These are phyloP conservation scores for Alternaria sp. DNA, from an alignment of 2,329 filamentous ascomycete genomes.

Conservation along the genomic window DNA sequence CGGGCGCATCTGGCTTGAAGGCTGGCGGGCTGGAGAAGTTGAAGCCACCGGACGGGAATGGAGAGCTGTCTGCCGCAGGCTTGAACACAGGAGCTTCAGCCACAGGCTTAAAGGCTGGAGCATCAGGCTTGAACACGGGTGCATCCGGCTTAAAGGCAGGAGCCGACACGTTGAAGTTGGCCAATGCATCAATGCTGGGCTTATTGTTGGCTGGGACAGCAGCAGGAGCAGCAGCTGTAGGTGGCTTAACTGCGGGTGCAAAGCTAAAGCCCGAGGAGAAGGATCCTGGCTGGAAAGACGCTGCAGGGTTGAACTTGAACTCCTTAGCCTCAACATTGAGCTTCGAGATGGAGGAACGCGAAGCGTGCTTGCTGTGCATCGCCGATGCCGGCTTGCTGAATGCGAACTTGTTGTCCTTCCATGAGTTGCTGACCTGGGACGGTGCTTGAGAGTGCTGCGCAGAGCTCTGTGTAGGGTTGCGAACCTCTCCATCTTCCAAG, in stretches of 20 bases:
- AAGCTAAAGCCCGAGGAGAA: slow-evolving; percentile 52
- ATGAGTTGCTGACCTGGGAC: slow-evolving; percentile 47
- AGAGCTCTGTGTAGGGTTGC: slow-evolving; percentile 26
- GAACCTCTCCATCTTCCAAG: slow-evolving; percentile 41
- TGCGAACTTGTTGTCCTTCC: slow-evolving; percentile 46
- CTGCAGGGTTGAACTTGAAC: slow-evolving; percentile 74
- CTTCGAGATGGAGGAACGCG: slow-evolving; percentile 74
- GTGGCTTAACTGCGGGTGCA: slow-evolving; percentile 48
- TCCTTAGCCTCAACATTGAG: slow-evolving; percentile 90
- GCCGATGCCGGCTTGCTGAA: slow-evolving; percentile 42
- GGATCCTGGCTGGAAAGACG: slow-evolving; percentile 57
- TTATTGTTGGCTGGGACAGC: slow-evolving; percentile 52
- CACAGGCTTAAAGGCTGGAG: slow-evolving; percentile 56
- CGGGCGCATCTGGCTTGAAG: slow-evolving; percentile 70
- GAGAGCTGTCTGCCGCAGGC: slow-evolving; percentile 18
- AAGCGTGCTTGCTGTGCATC: slow-evolving; percentile 63
- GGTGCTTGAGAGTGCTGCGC: slow-evolving; percentile 45
- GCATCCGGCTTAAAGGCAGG: slow-evolving; percentile 79
- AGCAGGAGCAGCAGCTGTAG: slow-evolving; percentile 54
- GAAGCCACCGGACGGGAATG: slow-evolving; percentile 28
- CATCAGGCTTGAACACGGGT: slow-evolving; percentile 73
- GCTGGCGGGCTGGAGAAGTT: slow-evolving; percentile 32
- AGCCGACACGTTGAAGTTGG: slow-evolving; percentile 70
- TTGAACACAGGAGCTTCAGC: slow-evolving; percentile 19
- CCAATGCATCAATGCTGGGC: slow-evolving; percentile 38